Conservation (phyloP, 345 rosid species). For the Gossypium stocksii region DNA sequence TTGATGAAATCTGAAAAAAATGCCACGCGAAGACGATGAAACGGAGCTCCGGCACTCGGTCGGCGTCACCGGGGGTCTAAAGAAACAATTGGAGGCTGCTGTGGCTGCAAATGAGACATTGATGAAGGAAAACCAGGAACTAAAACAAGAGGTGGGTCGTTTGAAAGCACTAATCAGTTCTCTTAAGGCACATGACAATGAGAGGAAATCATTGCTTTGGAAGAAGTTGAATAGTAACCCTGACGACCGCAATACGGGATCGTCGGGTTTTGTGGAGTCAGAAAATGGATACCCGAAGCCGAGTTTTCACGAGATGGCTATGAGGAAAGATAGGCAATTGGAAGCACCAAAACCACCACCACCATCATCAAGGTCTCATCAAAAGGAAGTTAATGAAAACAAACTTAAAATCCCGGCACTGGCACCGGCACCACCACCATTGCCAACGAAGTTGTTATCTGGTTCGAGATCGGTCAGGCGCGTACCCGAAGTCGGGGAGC, state of each 20-base stretch:
- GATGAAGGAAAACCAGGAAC: constrained; percentile 74
- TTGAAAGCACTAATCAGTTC: constrained; percentile 64
- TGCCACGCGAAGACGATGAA: constrained; percentile 48
- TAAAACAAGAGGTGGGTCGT: constrained; percentile 61
- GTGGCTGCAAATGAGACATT: constrained; percentile 41
- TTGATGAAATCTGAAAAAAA: constrained; percentile 21
- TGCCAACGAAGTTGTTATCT: constrained; percentile 44
- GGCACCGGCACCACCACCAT: constrained; percentile 79
- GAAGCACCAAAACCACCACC: constrained; percentile 36
- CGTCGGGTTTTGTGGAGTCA: constrained; percentile 28
- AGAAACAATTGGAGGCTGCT: constrained; percentile 65
- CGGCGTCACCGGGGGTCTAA: constrained; percentile 27
- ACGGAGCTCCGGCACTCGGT: constrained; percentile 29
- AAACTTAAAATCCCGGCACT: constrained; percentile 27
- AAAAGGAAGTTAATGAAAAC: constrained; percentile 23
- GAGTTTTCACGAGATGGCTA: constrained; percentile 19
- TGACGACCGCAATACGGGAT: constrained; percentile 35
- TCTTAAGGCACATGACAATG: constrained; percentile 78
- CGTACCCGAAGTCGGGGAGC: constrained; percentile 73
- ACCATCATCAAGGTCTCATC: constrained; percentile 18
- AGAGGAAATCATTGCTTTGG: constrained; percentile 82
- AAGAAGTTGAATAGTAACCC: constrained; percentile 72
- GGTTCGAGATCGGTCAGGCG: constrained; percentile 65
- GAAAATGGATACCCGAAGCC: constrained; percentile 22
- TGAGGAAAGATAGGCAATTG: constrained; percentile 24